Evolutionary conservation across 352 stramenopile genomes (phyloP).

Genomic region (Saprolegnia parasitica): DNA sequence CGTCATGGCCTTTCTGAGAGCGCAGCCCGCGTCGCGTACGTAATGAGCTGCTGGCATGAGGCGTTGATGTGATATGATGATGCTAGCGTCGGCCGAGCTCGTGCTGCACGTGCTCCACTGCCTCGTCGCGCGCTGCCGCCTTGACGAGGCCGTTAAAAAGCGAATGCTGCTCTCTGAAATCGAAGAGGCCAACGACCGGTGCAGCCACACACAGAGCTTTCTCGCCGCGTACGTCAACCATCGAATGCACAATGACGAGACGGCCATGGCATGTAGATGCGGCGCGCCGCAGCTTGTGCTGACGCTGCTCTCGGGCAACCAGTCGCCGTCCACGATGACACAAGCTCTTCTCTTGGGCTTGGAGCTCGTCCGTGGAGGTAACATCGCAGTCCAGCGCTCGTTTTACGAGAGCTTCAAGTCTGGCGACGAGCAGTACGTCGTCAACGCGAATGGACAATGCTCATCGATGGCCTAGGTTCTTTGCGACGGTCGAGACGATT

Average conservation of each 20-base stretch:
- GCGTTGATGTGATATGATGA: too few species aligned
- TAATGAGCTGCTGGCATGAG: neutral
- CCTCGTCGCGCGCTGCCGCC: neutral
- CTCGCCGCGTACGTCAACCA: conserved; percentile 4
- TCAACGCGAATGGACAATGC: neutral
- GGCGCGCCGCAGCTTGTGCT: conserved; percentile 9
- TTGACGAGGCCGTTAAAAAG: neutral
- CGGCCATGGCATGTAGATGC: conserved; percentile 2
- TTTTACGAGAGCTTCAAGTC: conserved; percentile 23
- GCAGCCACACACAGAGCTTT: conserved; percentile 11
- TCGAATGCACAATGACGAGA: neutral
- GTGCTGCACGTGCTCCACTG: conserved; percentile 8
- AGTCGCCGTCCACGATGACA: neutral
- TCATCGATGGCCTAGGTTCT: conserved; percentile 2
- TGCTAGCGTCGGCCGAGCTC: neutral
- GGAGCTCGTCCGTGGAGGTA: conserved; percentile 27
- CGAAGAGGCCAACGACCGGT: conserved; percentile 15
- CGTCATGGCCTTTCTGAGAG: conserved; percentile 14
- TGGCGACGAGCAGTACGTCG: conserved; percentile 7
- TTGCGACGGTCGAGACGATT: conserved; percentile 18
- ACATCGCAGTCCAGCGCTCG: conserved; percentile 18
- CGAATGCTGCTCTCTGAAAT: neutral
- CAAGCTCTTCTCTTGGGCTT: conserved; percentile 1
- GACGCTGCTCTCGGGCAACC: neutral
- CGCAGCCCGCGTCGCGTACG: conserved; percentile 6